These are phyloP conservation scores for Roridomyces roridus DNA, from an alignment of 768 basidiomycete genomes.

Conservation along the genomic window DNA sequence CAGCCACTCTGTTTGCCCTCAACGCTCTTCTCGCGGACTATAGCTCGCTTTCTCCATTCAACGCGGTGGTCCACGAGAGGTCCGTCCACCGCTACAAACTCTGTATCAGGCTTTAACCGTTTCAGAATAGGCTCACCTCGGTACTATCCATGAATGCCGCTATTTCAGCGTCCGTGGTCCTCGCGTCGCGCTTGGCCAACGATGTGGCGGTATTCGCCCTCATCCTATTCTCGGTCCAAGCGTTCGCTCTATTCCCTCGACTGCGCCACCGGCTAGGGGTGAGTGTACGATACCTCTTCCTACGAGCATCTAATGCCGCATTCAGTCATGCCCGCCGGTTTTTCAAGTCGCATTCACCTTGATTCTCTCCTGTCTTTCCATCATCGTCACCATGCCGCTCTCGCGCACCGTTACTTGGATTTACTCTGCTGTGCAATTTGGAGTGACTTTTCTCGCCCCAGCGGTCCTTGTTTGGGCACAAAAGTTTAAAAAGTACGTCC, in stretches of 20 bases:
- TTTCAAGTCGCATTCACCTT: conserved; percentile 62
- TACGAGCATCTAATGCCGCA: conserved; percentile 7
- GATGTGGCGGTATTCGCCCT: conserved; percentile 90
- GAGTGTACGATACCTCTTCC: conserved; percentile 26
- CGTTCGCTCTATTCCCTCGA: conserved; percentile 85
- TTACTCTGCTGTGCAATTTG: conserved; percentile 53
- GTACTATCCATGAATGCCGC: conserved; percentile 91
- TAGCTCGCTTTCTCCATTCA: conserved; percentile 51
- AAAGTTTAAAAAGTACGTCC: conserved; percentile 81
- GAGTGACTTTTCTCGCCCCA: conserved; percentile 76
- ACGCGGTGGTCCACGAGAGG: conserved; percentile 59
- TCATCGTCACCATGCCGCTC: conserved; percentile 57
- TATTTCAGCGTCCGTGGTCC: conserved; percentile 89
- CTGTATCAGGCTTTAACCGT: conserved; percentile 30
- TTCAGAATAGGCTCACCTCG: conserved; percentile 67
- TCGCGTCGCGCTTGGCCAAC: conserved; percentile 86
- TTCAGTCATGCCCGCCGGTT: conserved; percentile 52
- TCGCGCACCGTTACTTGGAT: conserved; percentile 63
- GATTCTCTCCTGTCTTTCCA: conserved; percentile 52
- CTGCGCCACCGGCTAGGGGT: conserved; percentile 79
- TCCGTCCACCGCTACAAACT: conserved; percentile 36
- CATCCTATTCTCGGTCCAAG: conserved; percentile 80
- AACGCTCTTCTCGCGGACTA: conserved; percentile 89
- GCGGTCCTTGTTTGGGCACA: conserved; percentile 84
- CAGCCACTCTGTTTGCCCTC: conserved; percentile 82